Evolutionary conservation across 805 yeast species (phyloP).

Genomic region (Vanderwaltozyma polyspora): DNA sequence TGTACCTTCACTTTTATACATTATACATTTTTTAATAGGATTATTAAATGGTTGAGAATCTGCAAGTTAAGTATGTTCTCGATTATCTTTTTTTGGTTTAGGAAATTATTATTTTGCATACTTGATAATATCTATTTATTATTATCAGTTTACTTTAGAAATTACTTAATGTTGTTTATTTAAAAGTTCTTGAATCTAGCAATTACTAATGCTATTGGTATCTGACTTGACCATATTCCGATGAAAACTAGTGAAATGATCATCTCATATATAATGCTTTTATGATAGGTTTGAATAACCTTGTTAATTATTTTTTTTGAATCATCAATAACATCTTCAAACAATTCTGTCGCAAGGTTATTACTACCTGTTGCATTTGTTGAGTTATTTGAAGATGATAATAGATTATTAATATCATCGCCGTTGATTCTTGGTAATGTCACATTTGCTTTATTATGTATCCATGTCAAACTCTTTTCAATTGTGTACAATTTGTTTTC

Average conservation of each 20-base stretch:
- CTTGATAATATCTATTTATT: too few relatives aligned
- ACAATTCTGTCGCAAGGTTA: background rate
- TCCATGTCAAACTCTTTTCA: constrained; percentile 71
- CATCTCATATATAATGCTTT: constrained; percentile 35
- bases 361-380: background rate
- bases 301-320: constrained; percentile 17
- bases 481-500: constrained; percentile 58
- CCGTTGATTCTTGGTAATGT: constrained; percentile 42
- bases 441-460: constrained; percentile 50
- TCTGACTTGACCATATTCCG: constrained; percentile 38
- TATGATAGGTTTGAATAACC: constrained; percentile 21
- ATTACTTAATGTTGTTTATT: too few relatives aligned
- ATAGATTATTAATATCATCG: constrained; percentile 16
- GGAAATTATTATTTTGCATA: too few relatives aligned
- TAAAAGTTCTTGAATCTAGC: constrained; percentile 2
- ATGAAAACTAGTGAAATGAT: constrained; percentile 35
- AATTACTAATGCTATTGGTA: constrained; percentile 29
- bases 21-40: too few relatives aligned
- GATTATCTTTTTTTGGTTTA: too few relatives aligned
- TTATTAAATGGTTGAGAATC: too few relatives aligned
- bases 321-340: constrained; percentile 15
- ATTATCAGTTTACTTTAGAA: too few relatives aligned
- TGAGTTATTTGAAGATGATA: background rate
- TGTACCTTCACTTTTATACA: too few relatives aligned
- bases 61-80: too few relatives aligned